Percentiles rank a stretch among this genome's conserved stretches.
Evolutionary conservation across 2,329 filamentous ascomycete genomes (phyloP).

Genomic region (Hortaea werneckii): DNA sequence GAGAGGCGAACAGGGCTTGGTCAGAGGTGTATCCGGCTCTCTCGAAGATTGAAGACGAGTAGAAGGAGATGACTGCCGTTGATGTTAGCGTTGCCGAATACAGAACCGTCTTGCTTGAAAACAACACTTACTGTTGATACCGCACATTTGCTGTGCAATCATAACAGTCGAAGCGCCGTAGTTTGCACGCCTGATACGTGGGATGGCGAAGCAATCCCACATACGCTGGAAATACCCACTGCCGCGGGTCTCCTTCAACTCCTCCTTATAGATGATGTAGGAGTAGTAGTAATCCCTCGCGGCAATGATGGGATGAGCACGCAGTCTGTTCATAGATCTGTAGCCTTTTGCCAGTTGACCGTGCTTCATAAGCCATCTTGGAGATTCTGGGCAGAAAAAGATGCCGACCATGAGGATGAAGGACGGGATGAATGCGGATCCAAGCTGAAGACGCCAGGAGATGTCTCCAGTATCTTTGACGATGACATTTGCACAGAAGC

Average conservation of each 20-base stretch:
- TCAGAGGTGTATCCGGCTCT: constrained; percentile 26
- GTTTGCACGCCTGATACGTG: constrained; percentile 36
- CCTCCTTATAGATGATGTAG: constrained; percentile 27
- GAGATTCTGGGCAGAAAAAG: constrained; percentile 33
- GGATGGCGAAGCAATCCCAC: constrained; percentile 39
- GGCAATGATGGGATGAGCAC: constrained; percentile 43
- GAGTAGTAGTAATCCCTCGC: constrained; percentile 47
- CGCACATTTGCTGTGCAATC: constrained; percentile 27
- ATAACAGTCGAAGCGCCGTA: constrained; percentile 27
- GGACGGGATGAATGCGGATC: constrained; percentile 46
- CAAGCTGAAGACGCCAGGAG: constrained; percentile 60
- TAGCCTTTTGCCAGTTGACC: constrained; percentile 37
- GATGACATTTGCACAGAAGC: constrained; percentile 54
- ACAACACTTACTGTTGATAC: constrained; percentile 20
- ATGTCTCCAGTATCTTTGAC: constrained; percentile 49
- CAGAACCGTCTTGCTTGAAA: neutral
- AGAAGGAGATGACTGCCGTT: constrained; percentile 27
- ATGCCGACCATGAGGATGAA: constrained; percentile 25
- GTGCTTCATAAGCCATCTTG: constrained; percentile 43
- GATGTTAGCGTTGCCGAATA: no score
- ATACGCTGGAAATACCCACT: constrained; percentile 34
- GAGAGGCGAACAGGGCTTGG: constrained; percentile 30
- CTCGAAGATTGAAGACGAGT: constrained; percentile 28
- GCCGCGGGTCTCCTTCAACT: constrained; percentile 26
- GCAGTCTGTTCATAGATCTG: constrained; percentile 37